Base-by-base conservation (phyloP, 768 basidiomycete genomes). In the Termitomyces sp. region DNA sequence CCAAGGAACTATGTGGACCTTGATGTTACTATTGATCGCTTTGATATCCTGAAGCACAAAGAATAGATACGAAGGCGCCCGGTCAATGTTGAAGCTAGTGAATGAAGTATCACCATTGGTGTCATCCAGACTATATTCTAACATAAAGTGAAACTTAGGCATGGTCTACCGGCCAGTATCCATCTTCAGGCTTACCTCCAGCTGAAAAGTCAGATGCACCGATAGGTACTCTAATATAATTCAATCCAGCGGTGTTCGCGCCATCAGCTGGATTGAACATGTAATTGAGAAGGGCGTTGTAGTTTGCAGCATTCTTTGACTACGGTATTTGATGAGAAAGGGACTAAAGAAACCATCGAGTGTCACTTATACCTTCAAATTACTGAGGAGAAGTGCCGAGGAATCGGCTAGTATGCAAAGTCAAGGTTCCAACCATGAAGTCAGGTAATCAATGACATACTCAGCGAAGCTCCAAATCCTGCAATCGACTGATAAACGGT, bases 201-300 rank as follows among this genome's bases (percentile, higher is more conserved):
- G 80, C 72, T 12, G 89, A 89, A 66, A 91, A 91, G 69, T 91
- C 89, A 3, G 86, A 81, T 4, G 89, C 86, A 15, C 89, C 89
- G 15, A 91, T 76, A 0, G 89, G 81, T 41, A 91, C 75, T 11
- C 89, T 82, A 51, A 91, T 71, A 64, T 87, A 88, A 45, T 83
- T 84, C 54, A 91, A 71, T 1, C 88, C 89, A 30, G 89, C 88
- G 6, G 81, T 77, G 57, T 82, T 75, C 12, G 80, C 78, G 0
- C 78, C 84, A 67, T 91, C 83, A 1, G 81, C 79, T 16, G 84
- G 80, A 55, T 81, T 73, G 66, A 89, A 91, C 63, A 88, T 78
- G 60, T 82, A 77, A 36, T 78, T 74, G 41, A 91, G 66, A 6
- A 91, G 65, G 11, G 73, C 70, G 77, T 80, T 82, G 65, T 91